Evolutionary conservation across 345 rosid genomes (phyloP).

Genomic region (Raphanus raphanistrum): DNA sequence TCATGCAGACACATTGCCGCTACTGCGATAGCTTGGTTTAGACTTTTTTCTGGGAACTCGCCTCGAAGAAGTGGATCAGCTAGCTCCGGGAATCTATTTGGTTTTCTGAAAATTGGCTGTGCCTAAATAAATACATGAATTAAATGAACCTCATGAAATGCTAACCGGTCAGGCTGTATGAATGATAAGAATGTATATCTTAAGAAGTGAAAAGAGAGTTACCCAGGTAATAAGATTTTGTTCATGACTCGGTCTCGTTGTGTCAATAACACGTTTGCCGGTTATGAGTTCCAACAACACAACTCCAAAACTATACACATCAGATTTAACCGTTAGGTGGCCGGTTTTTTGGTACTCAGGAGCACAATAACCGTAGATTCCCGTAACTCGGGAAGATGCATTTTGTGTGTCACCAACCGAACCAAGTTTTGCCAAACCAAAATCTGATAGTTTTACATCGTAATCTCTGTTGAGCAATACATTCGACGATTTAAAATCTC

Average conservation of each 20-base stretch:
- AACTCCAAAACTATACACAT: conserved; percentile 87
- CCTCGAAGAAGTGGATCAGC: conserved; percentile 62
- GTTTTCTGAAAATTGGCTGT: conserved; percentile 61
- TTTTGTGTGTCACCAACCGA: conserved; percentile 66
- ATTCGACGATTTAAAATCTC: conserved; percentile 82
- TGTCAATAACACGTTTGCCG: conserved; percentile 70
- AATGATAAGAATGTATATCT: neutral
- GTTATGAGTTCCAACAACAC: conserved; percentile 78
- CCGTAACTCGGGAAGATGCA: conserved; percentile 74
- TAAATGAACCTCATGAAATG: neutral
- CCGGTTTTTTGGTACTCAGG: conserved; percentile 86
- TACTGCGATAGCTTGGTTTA: conserved; percentile 69
- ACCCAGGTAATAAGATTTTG: conserved; percentile 83
- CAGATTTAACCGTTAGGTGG: conserved; percentile 68
- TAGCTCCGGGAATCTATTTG: conserved; percentile 48
- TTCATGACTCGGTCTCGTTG: conserved; percentile 49
- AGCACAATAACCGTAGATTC: conserved; percentile 86
- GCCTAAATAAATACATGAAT: conserved; percentile 47
- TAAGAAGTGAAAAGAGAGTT: conserved; percentile 7
- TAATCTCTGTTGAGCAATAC: conserved; percentile 57
- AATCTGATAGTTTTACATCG: conserved; percentile 75
- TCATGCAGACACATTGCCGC: conserved; percentile 88
- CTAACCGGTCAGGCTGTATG: neutral
- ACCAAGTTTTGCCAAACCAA: conserved; percentile 84
- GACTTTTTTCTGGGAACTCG: conserved; percentile 49